Evolutionary conservation across 2,329 filamentous ascomycete genomes (phyloP), one percentile per base, ranked within the genome.

Genomic region (Fusarium sp.): DNA sequence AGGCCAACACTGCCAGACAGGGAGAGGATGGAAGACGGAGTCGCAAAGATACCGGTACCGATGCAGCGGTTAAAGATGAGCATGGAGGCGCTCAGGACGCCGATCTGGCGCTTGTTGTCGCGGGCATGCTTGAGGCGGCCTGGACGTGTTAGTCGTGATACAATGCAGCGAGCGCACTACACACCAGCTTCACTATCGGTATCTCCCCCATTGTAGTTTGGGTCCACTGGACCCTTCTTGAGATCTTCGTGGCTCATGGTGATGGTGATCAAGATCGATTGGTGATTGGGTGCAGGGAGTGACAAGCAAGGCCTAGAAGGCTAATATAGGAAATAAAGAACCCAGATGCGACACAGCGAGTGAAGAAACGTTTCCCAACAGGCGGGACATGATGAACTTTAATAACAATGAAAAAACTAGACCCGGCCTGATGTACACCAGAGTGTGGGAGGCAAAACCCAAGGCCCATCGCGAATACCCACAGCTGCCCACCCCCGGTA

Each of bases 11-110:
- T 91, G 66, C 91, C 90, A 10, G 86, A 88, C 0, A 90, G 85
- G 3, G 81, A 76, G 61, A 92, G 84, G 72, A 92, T 91, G 45
- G 86, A 85, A 47, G 86, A 86, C 0, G 91, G 90, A 0, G 90
- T 92, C 1, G 91, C 89, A 74, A 92, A 92, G 81, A 93, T 92
- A 71, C 91, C 91, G 13, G 90, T 92, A 47, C 91, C 91, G 66
- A 93, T 89, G 83, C 92, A 89, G 67, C 90, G 88, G 83, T 91
- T 91, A 80, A 91, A 88, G 79, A 92, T 90, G 66, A 91, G 84
- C 80, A 91, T 89, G 22, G 86, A 82, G 22, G 90, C 89, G 6
- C 86, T 88, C 56, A 85, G 80, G 57, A 90, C 77, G 56, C 89
- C 89, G 66, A 91, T 89, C 77, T 90, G 86, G 42, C 88, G 85